Evolutionary conservation across 2,329 filamentous ascomycete species (phyloP).

Genomic region (Neonectria magnoliae): DNA sequence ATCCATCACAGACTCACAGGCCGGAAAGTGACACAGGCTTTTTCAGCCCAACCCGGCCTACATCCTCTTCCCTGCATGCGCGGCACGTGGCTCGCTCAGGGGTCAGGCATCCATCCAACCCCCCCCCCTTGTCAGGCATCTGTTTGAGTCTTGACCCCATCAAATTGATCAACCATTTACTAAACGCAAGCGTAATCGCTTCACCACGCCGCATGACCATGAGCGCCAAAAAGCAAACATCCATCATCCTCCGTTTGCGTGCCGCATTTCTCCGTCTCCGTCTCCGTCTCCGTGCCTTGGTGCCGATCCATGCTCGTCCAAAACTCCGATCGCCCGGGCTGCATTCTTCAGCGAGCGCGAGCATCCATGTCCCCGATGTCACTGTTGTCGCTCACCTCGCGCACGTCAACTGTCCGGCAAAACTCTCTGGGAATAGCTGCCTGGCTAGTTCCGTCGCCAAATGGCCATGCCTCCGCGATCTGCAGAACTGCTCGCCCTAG

Average conservation of each 20-base stretch:
- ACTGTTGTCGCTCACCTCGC: no score
- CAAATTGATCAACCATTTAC: not conserved
- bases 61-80: slow-evolving; percentile 19
- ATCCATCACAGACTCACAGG: no score
- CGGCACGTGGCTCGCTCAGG: slow-evolving; percentile 33
- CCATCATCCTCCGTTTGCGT: not conserved
- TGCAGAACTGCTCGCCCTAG: not conserved
- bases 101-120: slow-evolving; percentile 5
- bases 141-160: not conserved
- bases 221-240: not conserved
- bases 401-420: no score
- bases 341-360: no score
- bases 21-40: no score
- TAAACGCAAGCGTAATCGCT: no score
- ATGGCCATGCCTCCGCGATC: not conserved
- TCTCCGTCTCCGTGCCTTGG: not conserved
- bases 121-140: not conserved
- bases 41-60: slow-evolving; percentile 1
- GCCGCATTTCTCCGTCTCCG: not conserved
- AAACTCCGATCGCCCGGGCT: not conserved
- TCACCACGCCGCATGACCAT: not conserved
- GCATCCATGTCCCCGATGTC: no score
- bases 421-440: no score
- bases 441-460: no score
- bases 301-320: slow-evolving; percentile 4